Evolutionary conservation across 108 stramenopile species (phyloP).

Genomic region (Fistulifera solaris): DNA sequence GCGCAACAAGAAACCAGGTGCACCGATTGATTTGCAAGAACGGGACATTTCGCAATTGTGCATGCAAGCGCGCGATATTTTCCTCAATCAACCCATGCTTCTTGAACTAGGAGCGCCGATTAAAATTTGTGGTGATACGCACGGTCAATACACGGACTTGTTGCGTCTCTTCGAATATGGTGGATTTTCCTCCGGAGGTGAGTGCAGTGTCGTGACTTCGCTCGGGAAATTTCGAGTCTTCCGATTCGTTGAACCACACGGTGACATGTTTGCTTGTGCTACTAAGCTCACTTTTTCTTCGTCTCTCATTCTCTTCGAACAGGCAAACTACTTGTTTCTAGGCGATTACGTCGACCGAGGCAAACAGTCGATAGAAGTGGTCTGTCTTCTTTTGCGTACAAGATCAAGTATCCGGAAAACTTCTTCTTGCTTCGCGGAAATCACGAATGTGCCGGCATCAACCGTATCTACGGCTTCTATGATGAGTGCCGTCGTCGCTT

Average conservation of each 20-base stretch:
- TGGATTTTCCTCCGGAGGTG: slow-evolving; percentile 90
- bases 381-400: slow-evolving; percentile 97
- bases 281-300: no score
- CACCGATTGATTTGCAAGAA: slow-evolving; percentile 76
- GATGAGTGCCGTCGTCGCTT: slow-evolving; percentile 99
- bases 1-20: slow-evolving; percentile 84
- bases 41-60: slow-evolving; percentile 78
- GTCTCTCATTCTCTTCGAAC: slow-evolving; percentile 6
- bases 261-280: no score
- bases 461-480: slow-evolving; percentile 99
- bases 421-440: slow-evolving; percentile 99
- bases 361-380: slow-evolving; percentile 92
- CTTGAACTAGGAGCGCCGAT: slow-evolving; percentile 97
- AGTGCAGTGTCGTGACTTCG: no score
- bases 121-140: slow-evolving; percentile 98
- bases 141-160: slow-evolving; percentile 98
- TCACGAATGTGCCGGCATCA: slow-evolving; percentile 99
- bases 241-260: no score
- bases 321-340: slow-evolving; percentile 97
- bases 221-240: no score
- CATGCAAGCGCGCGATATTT: slow-evolving; percentile 86
- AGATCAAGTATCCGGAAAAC: slow-evolving; percentile 99
- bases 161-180: slow-evolving; percentile 96
- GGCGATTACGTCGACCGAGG: slow-evolving; percentile 99
- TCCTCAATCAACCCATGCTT: slow-evolving; percentile 95